These are phyloP conservation scores for Boletus sp. DNA, from an alignment of 768 basidiomycete genomes.

Conservation along the genomic window DNA sequence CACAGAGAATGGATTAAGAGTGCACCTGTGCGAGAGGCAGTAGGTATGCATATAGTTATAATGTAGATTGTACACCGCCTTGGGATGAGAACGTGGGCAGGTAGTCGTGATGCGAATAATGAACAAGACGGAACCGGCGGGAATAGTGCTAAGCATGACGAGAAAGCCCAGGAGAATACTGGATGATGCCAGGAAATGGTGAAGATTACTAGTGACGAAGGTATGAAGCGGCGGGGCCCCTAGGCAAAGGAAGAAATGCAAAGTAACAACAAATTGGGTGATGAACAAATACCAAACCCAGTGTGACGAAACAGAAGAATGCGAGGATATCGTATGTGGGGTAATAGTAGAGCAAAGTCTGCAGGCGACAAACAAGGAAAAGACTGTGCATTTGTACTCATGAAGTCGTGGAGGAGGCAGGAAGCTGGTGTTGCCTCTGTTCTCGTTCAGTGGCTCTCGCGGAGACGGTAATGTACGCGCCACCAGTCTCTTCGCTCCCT, in stretches of 20 bases:
- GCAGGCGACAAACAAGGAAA: slow-evolving; percentile 13
- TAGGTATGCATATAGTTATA: slow-evolving; percentile 36
- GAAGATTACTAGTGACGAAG: slow-evolving; percentile 32
- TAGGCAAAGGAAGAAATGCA: slow-evolving; percentile 19
- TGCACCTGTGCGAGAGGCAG: slow-evolving; percentile 31
- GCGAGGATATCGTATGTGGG: slow-evolving; percentile 30
- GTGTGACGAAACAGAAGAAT: slow-evolving; percentile 17
- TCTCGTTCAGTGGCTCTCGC: slow-evolving; percentile 74
- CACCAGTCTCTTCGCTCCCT: slow-evolving; percentile 67
- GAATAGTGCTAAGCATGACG: slow-evolving; percentile 29
- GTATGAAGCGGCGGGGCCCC: slow-evolving; percentile 25
- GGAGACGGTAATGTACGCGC: slow-evolving; percentile 85
- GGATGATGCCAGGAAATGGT: slow-evolving; percentile 28
- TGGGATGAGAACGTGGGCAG: slow-evolving; percentile 22
- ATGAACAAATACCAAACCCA: slow-evolving; percentile 25
- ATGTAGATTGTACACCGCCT: slow-evolving; percentile 36
- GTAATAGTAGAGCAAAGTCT: slow-evolving; percentile 24
- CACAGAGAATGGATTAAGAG: slow-evolving; percentile 28
- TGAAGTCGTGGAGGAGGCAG: slow-evolving; percentile 28
- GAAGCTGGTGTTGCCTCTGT: slow-evolving; percentile 28
- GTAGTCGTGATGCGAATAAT: slow-evolving; percentile 29
- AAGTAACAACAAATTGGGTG: slow-evolving; percentile 22
- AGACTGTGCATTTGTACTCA: slow-evolving; percentile 24
- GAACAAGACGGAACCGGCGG: slow-evolving; percentile 17
- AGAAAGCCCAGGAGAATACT: slow-evolving; percentile 24